Conservation (phyloP, 805 yeast species). For the Lipomyces chichibuensis region DNA sequence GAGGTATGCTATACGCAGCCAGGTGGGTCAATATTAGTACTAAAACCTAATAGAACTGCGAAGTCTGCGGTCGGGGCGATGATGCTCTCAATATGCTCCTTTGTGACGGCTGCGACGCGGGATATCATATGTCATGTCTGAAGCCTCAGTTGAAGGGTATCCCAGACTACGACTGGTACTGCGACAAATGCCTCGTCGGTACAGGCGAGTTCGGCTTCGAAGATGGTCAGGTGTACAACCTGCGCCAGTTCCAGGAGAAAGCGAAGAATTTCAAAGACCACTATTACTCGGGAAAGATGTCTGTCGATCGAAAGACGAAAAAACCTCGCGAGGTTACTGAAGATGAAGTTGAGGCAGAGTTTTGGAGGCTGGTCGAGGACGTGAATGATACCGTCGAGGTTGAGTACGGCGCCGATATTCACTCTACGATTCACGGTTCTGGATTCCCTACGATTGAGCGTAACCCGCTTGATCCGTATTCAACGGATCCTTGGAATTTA, state of each 20-base stretch:
- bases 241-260: constrained; percentile 61
- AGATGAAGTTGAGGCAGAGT: constrained; percentile 42
- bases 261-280: constrained; percentile 55
- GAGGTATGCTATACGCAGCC: constrained; percentile 13
- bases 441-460: constrained; percentile 45
- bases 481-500: constrained; percentile 47
- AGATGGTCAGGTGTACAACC: constrained; percentile 60
- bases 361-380: constrained; percentile 46
- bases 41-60: constrained; percentile 35
- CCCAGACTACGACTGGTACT: constrained; percentile 73
- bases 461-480: constrained; percentile 41
- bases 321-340: constrained; percentile 23
- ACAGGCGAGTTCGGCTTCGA: constrained; percentile 89
- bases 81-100: constrained; percentile 31
- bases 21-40: not conserved
- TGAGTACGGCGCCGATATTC: constrained; percentile 49
- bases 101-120: constrained; percentile 76
- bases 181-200: constrained; percentile 82
- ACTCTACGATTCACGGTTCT: constrained; percentile 45
- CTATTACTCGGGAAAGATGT: constrained; percentile 37
- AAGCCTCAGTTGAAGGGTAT: constrained; percentile 55
- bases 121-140: constrained; percentile 71
- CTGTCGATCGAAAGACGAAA: constrained; percentile 6
- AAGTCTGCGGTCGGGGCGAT: constrained; percentile 38
- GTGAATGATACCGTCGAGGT: constrained; percentile 42